Evolutionary conservation across 257 asterid genomes (phyloP).

Genomic region (Solanum piurae): DNA sequence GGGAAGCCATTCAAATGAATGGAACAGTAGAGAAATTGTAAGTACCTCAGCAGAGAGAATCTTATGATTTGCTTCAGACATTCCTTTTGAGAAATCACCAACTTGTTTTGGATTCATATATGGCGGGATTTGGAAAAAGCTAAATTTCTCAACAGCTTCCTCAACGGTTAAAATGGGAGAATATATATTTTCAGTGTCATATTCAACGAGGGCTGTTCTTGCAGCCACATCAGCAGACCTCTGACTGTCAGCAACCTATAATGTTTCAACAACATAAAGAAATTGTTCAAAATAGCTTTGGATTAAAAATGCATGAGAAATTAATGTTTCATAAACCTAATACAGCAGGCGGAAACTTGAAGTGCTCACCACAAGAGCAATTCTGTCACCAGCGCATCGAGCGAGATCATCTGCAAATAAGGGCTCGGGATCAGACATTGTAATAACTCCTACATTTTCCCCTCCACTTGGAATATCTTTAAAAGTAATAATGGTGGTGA

Average conservation of each 20-base stretch:
- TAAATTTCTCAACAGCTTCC: slow-evolving; percentile 49
- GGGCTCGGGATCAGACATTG: slow-evolving; percentile 35
- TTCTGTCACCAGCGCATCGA: slow-evolving; percentile 48
- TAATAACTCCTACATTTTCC: slow-evolving; percentile 32
- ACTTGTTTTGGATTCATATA: slow-evolving; percentile 25
- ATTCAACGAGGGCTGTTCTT: slow-evolving; percentile 30
- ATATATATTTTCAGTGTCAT: slow-evolving; percentile 35
- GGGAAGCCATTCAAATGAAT: not conserved
- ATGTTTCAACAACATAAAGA: not conserved
- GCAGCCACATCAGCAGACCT: slow-evolving; percentile 52
- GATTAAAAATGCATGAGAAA: not conserved
- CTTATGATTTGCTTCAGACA: slow-evolving; percentile 67
- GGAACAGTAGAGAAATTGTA: not conserved
- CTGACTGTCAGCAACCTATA: slow-evolving; percentile 51
- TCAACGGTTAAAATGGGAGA: slow-evolving; percentile 65
- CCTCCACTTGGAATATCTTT: slow-evolving; percentile 64
- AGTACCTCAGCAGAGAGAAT: slow-evolving; percentile 55
- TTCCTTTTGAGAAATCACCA: slow-evolving; percentile 60
- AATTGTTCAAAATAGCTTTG: not conserved
- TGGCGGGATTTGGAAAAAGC: slow-evolving; percentile 42
- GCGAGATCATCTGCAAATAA: slow-evolving; percentile 54
- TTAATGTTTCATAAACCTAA: not conserved
- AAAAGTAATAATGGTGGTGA: slow-evolving; percentile 28
- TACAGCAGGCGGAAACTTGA: not conserved
- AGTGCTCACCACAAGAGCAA: slow-evolving; percentile 55